Evolutionary conservation across 108 stramenopile genomes (phyloP), one percentile per base, ranked within the genome.

Genomic region (Cyclotella baltica): DNA sequence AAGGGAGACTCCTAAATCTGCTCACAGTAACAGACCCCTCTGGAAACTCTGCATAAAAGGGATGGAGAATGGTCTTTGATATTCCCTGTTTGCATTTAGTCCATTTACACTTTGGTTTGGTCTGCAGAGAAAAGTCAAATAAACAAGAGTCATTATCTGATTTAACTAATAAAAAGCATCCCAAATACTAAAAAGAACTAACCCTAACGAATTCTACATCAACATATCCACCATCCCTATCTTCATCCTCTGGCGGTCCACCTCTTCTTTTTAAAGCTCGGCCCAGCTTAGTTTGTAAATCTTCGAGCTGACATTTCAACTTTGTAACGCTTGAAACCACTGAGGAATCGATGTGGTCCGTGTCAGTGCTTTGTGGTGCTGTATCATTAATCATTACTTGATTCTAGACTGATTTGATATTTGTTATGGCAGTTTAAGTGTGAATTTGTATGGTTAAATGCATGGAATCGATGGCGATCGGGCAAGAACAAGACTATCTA

Each of bases 21-120:
- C 31, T 36, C 25, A 62, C 74, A 19, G 74, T 75, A 34, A 75
- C 66, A 18, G 47, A 67, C 27, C 74, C 74, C 65, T 52, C 74
- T 25, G 64, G 65, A 38, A 75, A 75, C 23, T 55, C 50, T 5
- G 52, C 74, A 22, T 27, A 30, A 53, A 75, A 67, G 0, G 46
- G 33, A 40, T 75, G 64, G 50, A 75, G 64, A 34, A 75, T 75
- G 10, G 51, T 75, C 52, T 66, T 75, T 3, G 23, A 64, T 0
- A 22, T 48, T 35, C 53, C 61, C 36, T 31, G 10, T 67, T 15
- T 53, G 43, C 51, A 64, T 6, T 5, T 50, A 30, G 0, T 66
- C 48, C 27, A 3, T 29, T 37, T 31, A 2, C 59, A 62, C 3
- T 28, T 59, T 4, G 66, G 74, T 37, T 75, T 75, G 63, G 66